phyloP scores from a whole-genome alignment of 2,329 filamentous ascomycete genomes.

The Venturia oleaginea region DNA sequence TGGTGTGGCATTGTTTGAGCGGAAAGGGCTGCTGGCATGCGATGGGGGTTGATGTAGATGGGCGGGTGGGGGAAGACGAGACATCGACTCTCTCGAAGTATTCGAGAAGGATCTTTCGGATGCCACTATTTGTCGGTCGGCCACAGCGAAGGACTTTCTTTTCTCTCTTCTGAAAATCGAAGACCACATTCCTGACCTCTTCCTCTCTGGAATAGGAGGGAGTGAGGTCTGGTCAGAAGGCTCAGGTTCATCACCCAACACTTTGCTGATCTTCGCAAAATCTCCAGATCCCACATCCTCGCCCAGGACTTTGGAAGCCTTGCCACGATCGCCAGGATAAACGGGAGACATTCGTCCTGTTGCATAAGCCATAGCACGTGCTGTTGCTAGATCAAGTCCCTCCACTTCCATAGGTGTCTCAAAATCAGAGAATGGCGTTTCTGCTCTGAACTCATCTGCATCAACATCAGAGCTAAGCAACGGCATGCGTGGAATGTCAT shows the following conservation, averaged over 20 bases:
- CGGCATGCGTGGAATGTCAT: slow-evolving; percentile 7
- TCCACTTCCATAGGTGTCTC: slow-evolving; percentile 8
- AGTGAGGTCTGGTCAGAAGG: not conserved
- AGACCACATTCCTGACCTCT: slow-evolving; percentile 36
- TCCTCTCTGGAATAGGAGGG: slow-evolving; percentile 14
- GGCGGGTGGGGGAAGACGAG: slow-evolving; percentile 43
- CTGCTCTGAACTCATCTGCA: slow-evolving; percentile 2
- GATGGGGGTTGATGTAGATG: slow-evolving; percentile 32
- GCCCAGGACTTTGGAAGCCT: slow-evolving; percentile 9
- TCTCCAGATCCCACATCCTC: slow-evolving; percentile 4
- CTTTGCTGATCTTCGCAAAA: slow-evolving; percentile 4
- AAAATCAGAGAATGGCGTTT: slow-evolving; percentile 9
- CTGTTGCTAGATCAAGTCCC: not conserved
- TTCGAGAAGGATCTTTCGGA: slow-evolving; percentile 74
- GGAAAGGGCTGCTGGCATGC: slow-evolving; percentile 25
- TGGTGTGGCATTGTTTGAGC: slow-evolving; percentile 48
- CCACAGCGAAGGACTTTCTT: slow-evolving; percentile 40
- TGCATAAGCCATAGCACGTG: not conserved
- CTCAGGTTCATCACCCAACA: slow-evolving; percentile 1
- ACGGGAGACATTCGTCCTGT: slow-evolving; percentile 2
- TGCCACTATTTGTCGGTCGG: slow-evolving; percentile 41
- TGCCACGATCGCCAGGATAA: slow-evolving; percentile 10
- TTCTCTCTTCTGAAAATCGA: slow-evolving; percentile 63
- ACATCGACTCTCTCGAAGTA: slow-evolving; percentile 80
- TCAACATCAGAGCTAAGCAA: slow-evolving; percentile 1